These are phyloP conservation scores for Trypanosoma vivax DNA, from an alignment of 208 protist genomes.

Conservation along the genomic window DNA sequence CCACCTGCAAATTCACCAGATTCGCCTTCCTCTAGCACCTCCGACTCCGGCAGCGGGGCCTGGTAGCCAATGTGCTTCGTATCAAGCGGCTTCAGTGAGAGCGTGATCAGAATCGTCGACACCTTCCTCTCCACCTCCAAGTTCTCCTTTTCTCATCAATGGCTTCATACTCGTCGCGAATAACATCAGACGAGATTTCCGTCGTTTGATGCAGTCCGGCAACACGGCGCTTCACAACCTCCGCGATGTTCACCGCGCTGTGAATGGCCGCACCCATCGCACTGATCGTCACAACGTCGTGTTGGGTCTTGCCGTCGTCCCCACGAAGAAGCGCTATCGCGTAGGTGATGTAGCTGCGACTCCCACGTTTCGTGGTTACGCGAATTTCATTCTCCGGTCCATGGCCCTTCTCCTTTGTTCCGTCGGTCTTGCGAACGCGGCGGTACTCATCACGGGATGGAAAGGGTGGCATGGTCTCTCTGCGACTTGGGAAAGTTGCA, in stretches of 20 bases:
- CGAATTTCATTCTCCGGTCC: slow-evolving; percentile 85
- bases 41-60: slow-evolving; percentile 76
- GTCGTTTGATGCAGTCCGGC: slow-evolving; percentile 89
- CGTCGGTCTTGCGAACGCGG: slow-evolving; percentile 43
- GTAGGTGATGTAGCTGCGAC: slow-evolving; percentile 87
- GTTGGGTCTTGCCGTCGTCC: slow-evolving; percentile 71
- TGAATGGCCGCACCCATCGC: slow-evolving; percentile 87
- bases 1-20: slow-evolving; percentile 17
- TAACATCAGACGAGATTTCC: slow-evolving; percentile 69
- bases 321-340: slow-evolving; percentile 81
- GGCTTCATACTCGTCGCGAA: slow-evolving; percentile 87
- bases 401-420: slow-evolving; percentile 49
- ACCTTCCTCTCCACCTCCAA: slow-evolving; percentile 76
- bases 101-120: slow-evolving; percentile 84
- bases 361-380: slow-evolving; percentile 66
- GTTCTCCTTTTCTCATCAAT: slow-evolving; percentile 71
- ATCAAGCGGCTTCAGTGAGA: slow-evolving; percentile 83
- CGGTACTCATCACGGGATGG: slow-evolving; percentile 72
- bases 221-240: slow-evolving; percentile 90
- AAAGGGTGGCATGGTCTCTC: slow-evolving; percentile 28
- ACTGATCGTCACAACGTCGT: slow-evolving; percentile 86
- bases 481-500: background rate
- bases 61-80: slow-evolving; percentile 85
- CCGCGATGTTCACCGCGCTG: slow-evolving; percentile 89
- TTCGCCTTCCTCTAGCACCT: slow-evolving; percentile 82